Evolutionary conservation across 2,329 filamentous ascomycete species (phyloP), one percentile per base, ranked within the genome.

Genomic region (Fusarium anguioides): DNA sequence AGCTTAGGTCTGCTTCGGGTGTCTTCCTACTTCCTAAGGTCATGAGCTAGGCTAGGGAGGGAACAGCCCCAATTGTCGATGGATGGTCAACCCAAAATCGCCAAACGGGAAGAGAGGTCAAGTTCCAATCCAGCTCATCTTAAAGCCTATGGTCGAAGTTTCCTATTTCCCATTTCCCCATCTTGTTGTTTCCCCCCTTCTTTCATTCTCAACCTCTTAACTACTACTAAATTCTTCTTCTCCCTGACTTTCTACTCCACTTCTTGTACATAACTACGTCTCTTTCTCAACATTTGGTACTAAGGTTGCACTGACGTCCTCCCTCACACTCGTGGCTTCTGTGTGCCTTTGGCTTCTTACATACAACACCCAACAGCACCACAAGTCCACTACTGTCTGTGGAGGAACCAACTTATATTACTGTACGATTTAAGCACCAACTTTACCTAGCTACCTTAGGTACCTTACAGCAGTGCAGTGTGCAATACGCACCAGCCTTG

Each of bases 11-110:
- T 46, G 31, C 45, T 40, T 37, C 39, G 35, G 45, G 54, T 53
- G 51, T 46, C 64, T 67, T 31, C 24, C 10, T 26, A 6, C 24
- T 6, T 50, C 54, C 53, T 31, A 50, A 68, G 36, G 21, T 50
- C 37, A 52, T 58, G 44, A 48, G 63, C 51, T 54, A 67, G 44
- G 42, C 58, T 55, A 42, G 42, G 57, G 64, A 60, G 68, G 60
- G 59, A 52, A 64, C 49, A 60, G 49, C 21, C 26, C 26, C 18
- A 62, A 50, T 45, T 53, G 41, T 48, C 48, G 26, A 65, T 33
- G 29, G 26, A 65, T 33, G 29, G 29, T 33, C 11, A 7, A 33
- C 29, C 50, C 45, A 24, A 56, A 52, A 56, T 40, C 37, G 48
- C 42, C 37, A 55, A 60, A 55, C 39, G 44, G 61, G 61, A 65